Conservation (phyloP, 306 rosid species). For the Sphenostylis stenocarpa region DNA sequence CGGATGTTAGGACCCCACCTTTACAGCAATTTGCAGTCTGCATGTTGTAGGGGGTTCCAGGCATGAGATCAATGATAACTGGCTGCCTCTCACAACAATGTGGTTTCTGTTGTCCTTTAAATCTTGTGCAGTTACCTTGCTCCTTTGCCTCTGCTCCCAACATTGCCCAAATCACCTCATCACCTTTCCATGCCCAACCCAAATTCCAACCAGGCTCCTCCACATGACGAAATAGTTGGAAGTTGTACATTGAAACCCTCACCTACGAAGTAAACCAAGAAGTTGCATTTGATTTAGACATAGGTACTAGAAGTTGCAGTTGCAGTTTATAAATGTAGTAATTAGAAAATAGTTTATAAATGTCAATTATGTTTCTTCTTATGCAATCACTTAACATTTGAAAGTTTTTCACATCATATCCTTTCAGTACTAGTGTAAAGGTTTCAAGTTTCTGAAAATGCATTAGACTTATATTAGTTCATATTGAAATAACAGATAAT, state of each 20-base stretch:
- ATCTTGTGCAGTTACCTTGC: slow-evolving; percentile 71
- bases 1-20: slow-evolving; percentile 62
- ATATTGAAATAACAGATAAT: too few relatives aligned
- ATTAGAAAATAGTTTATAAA: too few relatives aligned
- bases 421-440: too few relatives aligned
- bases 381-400: too few relatives aligned
- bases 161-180: slow-evolving; percentile 77
- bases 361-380: too few relatives aligned
- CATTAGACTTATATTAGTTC: too few relatives aligned
- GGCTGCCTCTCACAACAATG: slow-evolving; percentile 71
- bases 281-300: too few relatives aligned
- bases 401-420: too few relatives aligned
- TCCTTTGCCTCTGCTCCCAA: slow-evolving; percentile 73
- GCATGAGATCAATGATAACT: slow-evolving; percentile 58
- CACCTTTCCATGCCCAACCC: slow-evolving; percentile 64
- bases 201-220: slow-evolving; percentile 78
- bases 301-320: too few relatives aligned
- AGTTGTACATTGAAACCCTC: slow-evolving; percentile 56
- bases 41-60: slow-evolving; percentile 56
- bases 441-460: too few relatives aligned
- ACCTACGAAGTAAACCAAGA: slow-evolving; percentile 40
- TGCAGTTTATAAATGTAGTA: too few relatives aligned
- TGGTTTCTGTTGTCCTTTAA: slow-evolving; percentile 50
- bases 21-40: slow-evolving; percentile 68
- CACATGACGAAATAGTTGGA: slow-evolving; percentile 65